Evolutionary conservation across 2,329 filamentous ascomycete genomes (phyloP), one percentile per base, ranked within the genome.

Genomic region (Fusarium sp.): DNA sequence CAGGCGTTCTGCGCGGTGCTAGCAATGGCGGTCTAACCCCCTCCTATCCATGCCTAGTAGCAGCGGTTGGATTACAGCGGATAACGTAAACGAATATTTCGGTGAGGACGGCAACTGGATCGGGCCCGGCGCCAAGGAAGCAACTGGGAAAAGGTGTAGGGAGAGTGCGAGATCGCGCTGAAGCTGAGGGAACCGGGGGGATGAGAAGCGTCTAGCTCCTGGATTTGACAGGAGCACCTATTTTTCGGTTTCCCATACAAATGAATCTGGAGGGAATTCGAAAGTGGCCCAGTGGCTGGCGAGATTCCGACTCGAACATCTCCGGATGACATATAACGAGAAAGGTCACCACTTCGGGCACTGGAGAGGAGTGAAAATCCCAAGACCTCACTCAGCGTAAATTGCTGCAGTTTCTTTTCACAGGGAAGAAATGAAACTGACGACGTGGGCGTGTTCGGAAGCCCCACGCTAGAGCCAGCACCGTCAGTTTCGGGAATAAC

Each of bases 11-110:
- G 56, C 82, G 81, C 42, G 87, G 86, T 20, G 80, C 81, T 15
- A 74, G 75, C 9, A 81, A 84, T 61, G 87, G 87, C 1, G 86
- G 85, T 4, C 77, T 91, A 29, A 25, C 25, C 89, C 90, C 89
- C 90, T 4, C 88, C 18, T 17, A 45, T 29, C 90, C 0, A 88
- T 93, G 80, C 92, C 93, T 0, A 92, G 93, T 3, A 93, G 92
- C 54, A 89, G 89, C 0, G 93, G 93, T 0, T 95, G 93, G 93
- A 94, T 98, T 78, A 98, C 95, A n/a, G 92, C 93, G 13, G 95
- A 97, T 62, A 98, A 98, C 76, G 91, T 97, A 79, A 86, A 92
- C 71, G 89, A 97, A 74, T 97, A 90, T 78, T 93, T 96, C 80
- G 93, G 96, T 75, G 90, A 88, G 70, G 88, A 94, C 13, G 94